A percentile compares a stretch with the other conserved stretches of the same genome.
phyloP scores from a whole-genome alignment of 371 early-diverging fungal species.

The Conidiobolus incongruus region DNA sequence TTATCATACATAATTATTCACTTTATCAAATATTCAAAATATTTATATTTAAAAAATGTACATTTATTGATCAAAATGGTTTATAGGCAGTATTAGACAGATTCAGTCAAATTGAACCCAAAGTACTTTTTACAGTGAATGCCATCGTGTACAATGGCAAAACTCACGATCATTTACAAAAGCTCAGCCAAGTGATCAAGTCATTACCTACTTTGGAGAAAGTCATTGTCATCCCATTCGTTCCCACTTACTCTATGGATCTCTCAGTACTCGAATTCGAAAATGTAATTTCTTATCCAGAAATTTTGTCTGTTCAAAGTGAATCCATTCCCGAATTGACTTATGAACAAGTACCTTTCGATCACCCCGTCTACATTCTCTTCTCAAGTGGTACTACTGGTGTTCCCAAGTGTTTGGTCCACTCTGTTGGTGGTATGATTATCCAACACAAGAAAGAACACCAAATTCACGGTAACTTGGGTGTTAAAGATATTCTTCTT shows the following conservation, averaged over 20 bases:
- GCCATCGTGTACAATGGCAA: constrained; percentile 79
- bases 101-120: constrained; percentile 86
- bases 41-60: not conserved
- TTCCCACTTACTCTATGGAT: constrained; percentile 12
- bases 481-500: constrained; percentile 52
- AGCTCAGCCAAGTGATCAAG: constrained; percentile 46
- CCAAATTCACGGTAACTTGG: constrained; percentile 59
- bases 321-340: too few species aligned
- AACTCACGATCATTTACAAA: constrained; percentile 51
- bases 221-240: constrained; percentile 58
- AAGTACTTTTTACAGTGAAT: constrained; percentile 76
- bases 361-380: constrained; percentile 86
- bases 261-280: constrained; percentile 15
- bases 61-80: not conserved
- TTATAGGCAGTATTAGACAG: constrained; percentile 75
- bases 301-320: not conserved
- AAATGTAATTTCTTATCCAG: constrained; percentile 4
- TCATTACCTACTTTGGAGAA: constrained; percentile 16
- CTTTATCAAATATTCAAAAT: not conserved
- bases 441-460: constrained; percentile 90
- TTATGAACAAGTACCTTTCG: constrained; percentile 74
- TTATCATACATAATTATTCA: not conserved
- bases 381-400: constrained; percentile 96
- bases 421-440: constrained; percentile 78
- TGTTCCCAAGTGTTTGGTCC: constrained; percentile 92